Evolutionary conservation across 2,329 filamentous ascomycete species (phyloP).

Genomic region (Trichoderma atroviride): DNA sequence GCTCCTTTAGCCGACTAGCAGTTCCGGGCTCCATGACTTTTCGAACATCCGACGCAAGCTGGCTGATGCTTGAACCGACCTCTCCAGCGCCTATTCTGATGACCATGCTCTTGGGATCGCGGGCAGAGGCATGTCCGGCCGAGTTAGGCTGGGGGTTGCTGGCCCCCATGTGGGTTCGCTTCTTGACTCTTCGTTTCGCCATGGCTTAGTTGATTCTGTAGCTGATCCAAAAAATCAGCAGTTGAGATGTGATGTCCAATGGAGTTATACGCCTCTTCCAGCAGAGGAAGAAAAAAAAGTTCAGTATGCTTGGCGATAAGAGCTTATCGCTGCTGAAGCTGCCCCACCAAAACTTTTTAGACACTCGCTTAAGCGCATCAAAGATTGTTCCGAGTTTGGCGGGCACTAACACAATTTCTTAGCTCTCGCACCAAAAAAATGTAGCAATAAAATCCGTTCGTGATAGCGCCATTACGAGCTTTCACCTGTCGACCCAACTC

Average conservation of each 20-base stretch:
- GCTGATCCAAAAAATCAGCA: conserved; percentile 6
- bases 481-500: not conserved
- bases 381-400: not conserved
- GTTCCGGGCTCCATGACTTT: conserved; percentile 96
- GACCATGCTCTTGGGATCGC: conserved; percentile 93
- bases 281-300: conserved; percentile 37
- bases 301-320: conserved; percentile 41
- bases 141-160: conserved; percentile 60
- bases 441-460: not conserved
- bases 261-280: not conserved
- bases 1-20: conserved; percentile 84
- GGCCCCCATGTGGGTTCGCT: conserved; percentile 79
- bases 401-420: not conserved
- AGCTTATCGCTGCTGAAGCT: conserved; percentile 36
- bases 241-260: not conserved
- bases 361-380: not conserved
- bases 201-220: conserved; percentile 50
- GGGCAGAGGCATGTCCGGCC: conserved; percentile 63
- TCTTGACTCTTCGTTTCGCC: conserved; percentile 82
- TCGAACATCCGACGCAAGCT: conserved; percentile 88
- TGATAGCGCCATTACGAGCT: not conserved
- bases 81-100: conserved; percentile 95
- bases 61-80: conserved; percentile 86
- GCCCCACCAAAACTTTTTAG: conserved; percentile 40
- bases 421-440: not conserved